Evolutionary conservation across 2,329 filamentous ascomycete genomes (phyloP), one percentile per base, ranked within the genome.

Genomic region (Cryphonectria parasitica): DNA sequence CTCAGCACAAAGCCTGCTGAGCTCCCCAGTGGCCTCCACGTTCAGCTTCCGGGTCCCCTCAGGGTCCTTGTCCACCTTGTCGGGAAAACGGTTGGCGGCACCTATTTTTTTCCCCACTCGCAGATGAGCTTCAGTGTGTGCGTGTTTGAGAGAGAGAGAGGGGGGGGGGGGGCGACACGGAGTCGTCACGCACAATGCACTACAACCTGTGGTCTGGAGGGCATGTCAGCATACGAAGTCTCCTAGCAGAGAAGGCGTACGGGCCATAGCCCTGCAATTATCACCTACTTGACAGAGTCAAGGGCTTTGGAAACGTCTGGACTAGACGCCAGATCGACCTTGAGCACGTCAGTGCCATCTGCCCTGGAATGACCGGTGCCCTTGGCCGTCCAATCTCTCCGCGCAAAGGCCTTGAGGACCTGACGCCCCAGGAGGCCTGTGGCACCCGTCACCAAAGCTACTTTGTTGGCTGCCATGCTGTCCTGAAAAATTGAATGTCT

Each of bases 81-180:
- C 94, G 2, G 95, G 94, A 77, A 91, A 97, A 73, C 93, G 90
- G 80, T 97, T 95, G 62, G 94, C 94, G 56, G 94, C 95, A 78
- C 92, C 92, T 95, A 73, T 22, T 52, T 39, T 34, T 2, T n/a
- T n/a, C n/a, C n/a, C n/a, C 34, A 34, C 34, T 6, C 60, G 28
- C 64, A 65, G 65, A n/a, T 66, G 34, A 68, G 10, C 19, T 52
- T 64, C 34, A 31, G 62, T 61, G 41, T 36, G n/a, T 22, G 15
- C 52, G 28, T 17, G 19, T 36, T n/a, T n/a, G n/a, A n/a, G n/a
- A n/a, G n/a, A n/a, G 31, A 11, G 13, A 7, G 34, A 13, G 5
- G 6, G 43, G 11, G 36, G 15, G 13, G 22, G n/a, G 15, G 34
- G 15, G 17, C 28, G 34, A 62, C 10, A 41, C 19, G 15, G 15